Conservation (phyloP, 257 asterid genomes). For the Nicotiana tomentosiformis region DNA sequence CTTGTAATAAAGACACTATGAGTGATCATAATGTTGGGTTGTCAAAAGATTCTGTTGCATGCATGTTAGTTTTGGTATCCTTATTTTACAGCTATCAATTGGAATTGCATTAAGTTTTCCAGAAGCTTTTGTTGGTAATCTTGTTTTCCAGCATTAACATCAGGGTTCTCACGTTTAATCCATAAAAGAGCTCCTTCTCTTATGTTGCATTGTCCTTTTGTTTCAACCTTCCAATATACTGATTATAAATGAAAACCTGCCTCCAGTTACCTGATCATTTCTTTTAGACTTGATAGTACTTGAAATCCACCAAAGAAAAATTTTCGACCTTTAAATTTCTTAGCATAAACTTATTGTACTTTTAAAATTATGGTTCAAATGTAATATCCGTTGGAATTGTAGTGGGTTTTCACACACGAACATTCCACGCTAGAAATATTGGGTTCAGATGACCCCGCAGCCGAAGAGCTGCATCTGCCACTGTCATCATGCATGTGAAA, state of each 20-base stretch:
- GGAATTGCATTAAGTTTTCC: not conserved
- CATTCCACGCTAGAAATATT: too few relatives aligned
- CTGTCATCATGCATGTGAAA: not conserved
- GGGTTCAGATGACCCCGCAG: too few relatives aligned
- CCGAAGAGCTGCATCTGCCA: too few relatives aligned
- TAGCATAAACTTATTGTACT: not conserved
- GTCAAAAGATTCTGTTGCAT: not conserved
- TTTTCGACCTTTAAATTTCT: too few relatives aligned
- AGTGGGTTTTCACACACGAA: too few relatives aligned
- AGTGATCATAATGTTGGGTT: not conserved
- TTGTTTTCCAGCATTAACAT: not conserved
- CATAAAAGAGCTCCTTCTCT: not conserved
- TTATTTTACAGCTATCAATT: too few relatives aligned
- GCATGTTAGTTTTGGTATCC: not conserved
- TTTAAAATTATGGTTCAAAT: too few relatives aligned
- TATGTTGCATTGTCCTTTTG: not conserved
- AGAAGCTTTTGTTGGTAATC: not conserved
- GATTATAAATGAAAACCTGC: not conserved
- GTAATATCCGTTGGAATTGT: too few relatives aligned
- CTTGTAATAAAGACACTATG: not conserved
- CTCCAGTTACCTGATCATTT: not conserved
- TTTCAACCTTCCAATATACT: not conserved
- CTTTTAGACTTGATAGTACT: not conserved
- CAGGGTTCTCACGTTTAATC: not conserved
- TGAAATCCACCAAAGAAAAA: not conserved